These are phyloP conservation scores for Penicillium sp. DNA, from an alignment of 2,329 filamentous ascomycete genomes.

Conservation along the genomic window DNA sequence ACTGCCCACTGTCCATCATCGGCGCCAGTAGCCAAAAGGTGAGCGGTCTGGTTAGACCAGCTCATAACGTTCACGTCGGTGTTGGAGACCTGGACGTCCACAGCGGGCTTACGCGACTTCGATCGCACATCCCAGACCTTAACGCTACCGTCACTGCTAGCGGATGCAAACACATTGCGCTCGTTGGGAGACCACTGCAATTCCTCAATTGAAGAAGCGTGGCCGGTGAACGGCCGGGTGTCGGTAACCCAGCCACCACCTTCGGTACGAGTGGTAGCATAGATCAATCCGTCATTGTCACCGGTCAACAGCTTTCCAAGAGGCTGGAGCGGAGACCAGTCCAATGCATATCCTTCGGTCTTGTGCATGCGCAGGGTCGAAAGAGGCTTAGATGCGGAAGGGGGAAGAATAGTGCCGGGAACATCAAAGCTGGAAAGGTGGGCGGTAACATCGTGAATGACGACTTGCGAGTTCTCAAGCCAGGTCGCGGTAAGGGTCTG, in stretches of 20 bases:
- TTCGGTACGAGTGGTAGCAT: constrained; percentile 73
- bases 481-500: constrained; percentile 82
- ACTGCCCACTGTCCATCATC: constrained; percentile 92
- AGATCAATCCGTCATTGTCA: constrained; percentile 84
- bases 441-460: constrained; percentile 88
- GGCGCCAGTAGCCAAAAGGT: constrained; percentile 82
- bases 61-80: constrained; percentile 93
- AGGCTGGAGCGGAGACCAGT: constrained; percentile 79
- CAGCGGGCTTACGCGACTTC: constrained; percentile 78
- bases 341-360: constrained; percentile 87
- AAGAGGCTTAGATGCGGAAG: constrained; percentile 79
- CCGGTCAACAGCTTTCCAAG: constrained; percentile 82
- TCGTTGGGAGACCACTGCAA: constrained; percentile 94
- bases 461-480: constrained; percentile 78
- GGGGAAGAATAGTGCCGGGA: constrained; percentile 69
- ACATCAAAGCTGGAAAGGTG: constrained; percentile 83
- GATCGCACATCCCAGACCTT: constrained; percentile 92
- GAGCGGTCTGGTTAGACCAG: constrained; percentile 80
- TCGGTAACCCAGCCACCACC: constrained; percentile 86
- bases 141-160: constrained; percentile 85
- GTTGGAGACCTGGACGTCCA: constrained; percentile 73
- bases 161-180: constrained; percentile 86
- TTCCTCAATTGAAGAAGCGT: constrained; percentile 80
- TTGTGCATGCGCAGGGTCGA: constrained; percentile 85
- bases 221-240: constrained; percentile 70